Conservation (phyloP, 441 rosid species). For the Codiaeum variegatum region DNA sequence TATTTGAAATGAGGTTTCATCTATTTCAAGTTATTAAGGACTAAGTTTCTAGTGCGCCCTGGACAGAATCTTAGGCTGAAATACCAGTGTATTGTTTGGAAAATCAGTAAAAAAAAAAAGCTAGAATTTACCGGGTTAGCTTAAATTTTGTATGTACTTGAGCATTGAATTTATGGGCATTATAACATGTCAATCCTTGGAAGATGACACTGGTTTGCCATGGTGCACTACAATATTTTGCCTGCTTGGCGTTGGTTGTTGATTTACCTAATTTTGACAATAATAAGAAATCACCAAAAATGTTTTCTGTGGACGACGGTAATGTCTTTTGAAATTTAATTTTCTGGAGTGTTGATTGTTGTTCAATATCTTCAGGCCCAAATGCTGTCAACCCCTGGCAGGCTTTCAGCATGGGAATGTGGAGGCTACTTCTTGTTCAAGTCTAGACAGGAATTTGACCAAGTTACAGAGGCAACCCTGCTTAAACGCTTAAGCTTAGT, state of each 20-base stretch:
- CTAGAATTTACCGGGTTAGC: background rate
- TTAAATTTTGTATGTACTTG: background rate
- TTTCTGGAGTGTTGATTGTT: conserved; percentile 2
- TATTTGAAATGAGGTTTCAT: background rate
- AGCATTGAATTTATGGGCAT: background rate
- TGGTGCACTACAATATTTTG: background rate
- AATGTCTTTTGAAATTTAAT: background rate
- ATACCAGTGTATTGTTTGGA: background rate
- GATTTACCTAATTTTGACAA: background rate
- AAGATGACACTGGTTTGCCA: background rate
- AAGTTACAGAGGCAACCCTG: conserved; percentile 32
- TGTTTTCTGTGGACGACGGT: background rate
- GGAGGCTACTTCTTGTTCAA: conserved; percentile 39
- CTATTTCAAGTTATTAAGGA: background rate
- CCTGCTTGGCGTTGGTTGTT: background rate
- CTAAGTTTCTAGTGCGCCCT: background rate
- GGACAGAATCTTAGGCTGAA: background rate
- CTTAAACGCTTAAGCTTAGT: conserved; percentile 24
- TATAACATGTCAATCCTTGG: background rate
- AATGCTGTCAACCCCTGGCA: conserved; percentile 14
- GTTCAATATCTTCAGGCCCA: conserved; percentile 6
- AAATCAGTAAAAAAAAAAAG: background rate
- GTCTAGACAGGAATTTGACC: conserved; percentile 34
- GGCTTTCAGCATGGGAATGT: conserved; percentile 41
- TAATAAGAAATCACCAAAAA: background rate